Percentiles rank a stretch among this genome's conserved stretches.
phyloP scores from a whole-genome alignment of 306 rosid genomes.

The Nissolia schottii region DNA sequence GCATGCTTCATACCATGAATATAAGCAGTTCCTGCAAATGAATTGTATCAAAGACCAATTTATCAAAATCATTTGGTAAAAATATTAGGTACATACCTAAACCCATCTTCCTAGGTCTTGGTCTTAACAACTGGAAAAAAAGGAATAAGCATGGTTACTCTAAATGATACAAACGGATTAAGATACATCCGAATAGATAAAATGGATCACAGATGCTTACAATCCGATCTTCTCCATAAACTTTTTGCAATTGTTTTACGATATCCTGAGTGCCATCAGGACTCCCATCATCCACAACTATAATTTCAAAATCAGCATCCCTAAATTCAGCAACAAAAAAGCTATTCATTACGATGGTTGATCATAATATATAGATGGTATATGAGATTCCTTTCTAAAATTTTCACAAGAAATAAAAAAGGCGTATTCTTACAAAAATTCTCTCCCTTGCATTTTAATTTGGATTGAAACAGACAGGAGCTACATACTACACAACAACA shows the following conservation, averaged over 20 bases:
- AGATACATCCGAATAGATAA: not conserved
- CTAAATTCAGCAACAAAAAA: constrained; percentile 31
- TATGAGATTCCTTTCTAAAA: not conserved
- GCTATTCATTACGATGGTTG: not conserved
- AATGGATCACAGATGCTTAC: constrained; percentile 40
- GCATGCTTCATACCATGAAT: constrained; percentile 94
- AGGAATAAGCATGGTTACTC: constrained; percentile 5
- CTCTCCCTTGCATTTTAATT: not conserved
- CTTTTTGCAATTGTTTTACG: constrained; percentile 72
- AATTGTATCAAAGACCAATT: constrained; percentile 25
- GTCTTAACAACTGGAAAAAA: constrained; percentile 65
- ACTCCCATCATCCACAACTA: constrained; percentile 93
- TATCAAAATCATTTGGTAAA: not conserved
- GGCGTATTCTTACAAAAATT: not conserved
- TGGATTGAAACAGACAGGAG: not conserved
- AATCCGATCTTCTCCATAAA: constrained; percentile 84
- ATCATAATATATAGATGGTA: not conserved
- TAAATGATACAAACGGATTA: not conserved
- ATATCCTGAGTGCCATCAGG: constrained; percentile 96
- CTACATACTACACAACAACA: not conserved
- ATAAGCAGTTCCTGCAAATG: constrained; percentile 85
- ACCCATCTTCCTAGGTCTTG: constrained; percentile 89
- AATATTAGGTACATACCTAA: constrained; percentile 51
- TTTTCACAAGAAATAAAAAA: not conserved
- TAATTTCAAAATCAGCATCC: constrained; percentile 83